Conservation (phyloP, 1,139 yeast species). For the Scheffersomyces illinoinensis region DNA sequence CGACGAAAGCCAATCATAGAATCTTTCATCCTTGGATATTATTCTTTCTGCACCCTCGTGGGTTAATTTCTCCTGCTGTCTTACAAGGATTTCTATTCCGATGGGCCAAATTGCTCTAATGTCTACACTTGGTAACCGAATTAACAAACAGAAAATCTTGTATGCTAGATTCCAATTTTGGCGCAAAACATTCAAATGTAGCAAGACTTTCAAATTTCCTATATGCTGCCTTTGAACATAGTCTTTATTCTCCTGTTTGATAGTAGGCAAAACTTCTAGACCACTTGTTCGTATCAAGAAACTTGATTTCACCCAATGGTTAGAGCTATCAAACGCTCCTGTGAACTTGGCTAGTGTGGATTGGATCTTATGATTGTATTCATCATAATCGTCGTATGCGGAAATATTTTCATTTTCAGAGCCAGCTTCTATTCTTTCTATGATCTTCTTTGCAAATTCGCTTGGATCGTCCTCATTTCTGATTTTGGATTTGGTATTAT, state of each 20-base stretch:
- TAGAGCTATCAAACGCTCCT: slow-evolving; percentile 21
- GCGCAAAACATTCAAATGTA: slow-evolving; percentile 41
- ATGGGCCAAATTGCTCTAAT: slow-evolving; percentile 59
- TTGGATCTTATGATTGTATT: slow-evolving; percentile 13
- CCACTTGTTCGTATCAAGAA: slow-evolving; percentile 29
- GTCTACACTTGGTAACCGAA: slow-evolving; percentile 51
- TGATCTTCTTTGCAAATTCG: slow-evolving; percentile 4
- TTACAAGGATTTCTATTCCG: slow-evolving; percentile 46
- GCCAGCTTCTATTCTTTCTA: slow-evolving; percentile 2
- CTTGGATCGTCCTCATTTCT: slow-evolving; percentile 3
- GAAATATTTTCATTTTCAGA: background rate
- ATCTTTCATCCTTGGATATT: slow-evolving; percentile 27
- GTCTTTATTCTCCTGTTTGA: slow-evolving; percentile 5
- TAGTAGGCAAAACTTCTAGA: slow-evolving; percentile 30
- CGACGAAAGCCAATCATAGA: slow-evolving; percentile 37
- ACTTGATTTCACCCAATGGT: slow-evolving; percentile 22
- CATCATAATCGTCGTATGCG: slow-evolving; percentile 10
- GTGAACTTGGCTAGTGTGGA: slow-evolving; percentile 14
- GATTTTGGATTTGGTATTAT: slow-evolving; percentile 1
- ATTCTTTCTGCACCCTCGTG: background rate
- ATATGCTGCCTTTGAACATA: slow-evolving; percentile 26
- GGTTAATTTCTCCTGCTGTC: slow-evolving; percentile 3
- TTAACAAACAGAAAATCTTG: slow-evolving; percentile 48
- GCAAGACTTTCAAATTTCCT: slow-evolving; percentile 29
- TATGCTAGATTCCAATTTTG: slow-evolving; percentile 58